phyloP scores from a whole-genome alignment of 768 basidiomycete genomes.

The Boletales sp. region DNA sequence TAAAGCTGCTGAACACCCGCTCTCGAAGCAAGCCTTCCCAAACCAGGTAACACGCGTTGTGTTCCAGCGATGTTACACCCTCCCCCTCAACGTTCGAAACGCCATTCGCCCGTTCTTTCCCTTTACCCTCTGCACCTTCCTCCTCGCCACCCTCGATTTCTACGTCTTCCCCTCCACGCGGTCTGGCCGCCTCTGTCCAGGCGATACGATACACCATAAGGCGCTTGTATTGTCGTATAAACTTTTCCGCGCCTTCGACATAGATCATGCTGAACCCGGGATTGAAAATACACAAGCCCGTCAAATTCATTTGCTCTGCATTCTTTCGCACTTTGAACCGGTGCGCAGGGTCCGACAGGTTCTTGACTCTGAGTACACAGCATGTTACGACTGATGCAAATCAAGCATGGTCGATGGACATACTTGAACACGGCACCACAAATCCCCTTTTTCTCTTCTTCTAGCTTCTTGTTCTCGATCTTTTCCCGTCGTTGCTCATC shows the following conservation, averaged over 20 bases:
- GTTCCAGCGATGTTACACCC: conserved; percentile 52
- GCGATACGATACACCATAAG: conserved; percentile 84
- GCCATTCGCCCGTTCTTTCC: conserved; percentile 34
- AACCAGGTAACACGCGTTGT: conserved; percentile 85
- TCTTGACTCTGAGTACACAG: conserved; percentile 56
- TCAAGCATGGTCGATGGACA: conserved; percentile 29
- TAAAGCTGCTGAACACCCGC: conserved; percentile 74
- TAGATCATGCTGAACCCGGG: conserved; percentile 87
- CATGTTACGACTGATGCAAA: background rate
- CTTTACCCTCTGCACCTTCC: conserved; percentile 29
- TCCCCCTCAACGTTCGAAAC: conserved; percentile 12
- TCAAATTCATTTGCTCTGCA: conserved; percentile 84
- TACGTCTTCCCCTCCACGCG: conserved; percentile 68
- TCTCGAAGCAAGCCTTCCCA: conserved; percentile 93
- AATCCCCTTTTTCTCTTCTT: conserved; percentile 84
- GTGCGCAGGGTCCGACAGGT: conserved; percentile 87
- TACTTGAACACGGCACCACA: conserved; percentile 90
- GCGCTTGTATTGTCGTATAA: conserved; percentile 81
- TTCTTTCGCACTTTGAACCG: conserved; percentile 97
- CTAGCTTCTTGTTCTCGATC: conserved; percentile 76
- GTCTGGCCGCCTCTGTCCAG: conserved; percentile 90
- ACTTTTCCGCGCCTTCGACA: conserved; percentile 87
- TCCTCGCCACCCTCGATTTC: conserved; percentile 55
- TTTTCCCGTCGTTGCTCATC: conserved; percentile 89
- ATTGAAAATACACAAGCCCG: conserved; percentile 89